Evolutionary conservation across 2,329 filamentous ascomycete genomes (phyloP).

Genomic region (Colletotrichum spinosum): DNA sequence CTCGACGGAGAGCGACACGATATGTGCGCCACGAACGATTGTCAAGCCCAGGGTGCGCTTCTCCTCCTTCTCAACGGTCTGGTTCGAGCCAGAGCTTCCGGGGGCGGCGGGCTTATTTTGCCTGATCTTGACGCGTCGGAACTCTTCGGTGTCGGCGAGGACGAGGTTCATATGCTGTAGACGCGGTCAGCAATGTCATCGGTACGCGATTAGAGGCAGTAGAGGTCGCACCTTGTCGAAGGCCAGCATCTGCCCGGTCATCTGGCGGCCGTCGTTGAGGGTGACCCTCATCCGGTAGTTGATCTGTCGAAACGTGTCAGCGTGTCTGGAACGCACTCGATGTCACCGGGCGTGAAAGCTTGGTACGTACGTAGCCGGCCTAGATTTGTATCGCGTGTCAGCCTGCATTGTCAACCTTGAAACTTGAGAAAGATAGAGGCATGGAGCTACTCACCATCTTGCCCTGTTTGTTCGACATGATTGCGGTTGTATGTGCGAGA

Average conservation of each 20-base stretch:
- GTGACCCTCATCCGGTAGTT: constrained; percentile 99
- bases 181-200: constrained; percentile 19
- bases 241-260: constrained; percentile 97
- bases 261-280: constrained; percentile 92
- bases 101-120: constrained; percentile 78
- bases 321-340: not conserved
- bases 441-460: constrained; percentile 87
- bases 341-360: not conserved
- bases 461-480: constrained; percentile 92
- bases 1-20: constrained; percentile 95
- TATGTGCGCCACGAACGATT: constrained; percentile 93
- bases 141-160: constrained; percentile 98
- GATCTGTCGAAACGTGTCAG: constrained; percentile 71
- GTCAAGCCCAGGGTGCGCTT: constrained; percentile 96
- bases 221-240: constrained; percentile 85
- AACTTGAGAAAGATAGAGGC: constrained; percentile 52
- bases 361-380: constrained; percentile 76
- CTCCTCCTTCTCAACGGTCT: constrained; percentile 90
- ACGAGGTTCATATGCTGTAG: constrained; percentile 97
- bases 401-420: constrained; percentile 65
- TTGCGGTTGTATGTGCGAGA: constrained; percentile 52
- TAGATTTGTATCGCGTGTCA: constrained; percentile 67
- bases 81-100: constrained; percentile 68
- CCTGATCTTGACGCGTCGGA: constrained; percentile 90
- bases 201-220: constrained; percentile 16